Evolutionary conservation across 768 basidiomycete genomes (phyloP).

Genomic region (Candolleomyces aberdarensis): DNA sequence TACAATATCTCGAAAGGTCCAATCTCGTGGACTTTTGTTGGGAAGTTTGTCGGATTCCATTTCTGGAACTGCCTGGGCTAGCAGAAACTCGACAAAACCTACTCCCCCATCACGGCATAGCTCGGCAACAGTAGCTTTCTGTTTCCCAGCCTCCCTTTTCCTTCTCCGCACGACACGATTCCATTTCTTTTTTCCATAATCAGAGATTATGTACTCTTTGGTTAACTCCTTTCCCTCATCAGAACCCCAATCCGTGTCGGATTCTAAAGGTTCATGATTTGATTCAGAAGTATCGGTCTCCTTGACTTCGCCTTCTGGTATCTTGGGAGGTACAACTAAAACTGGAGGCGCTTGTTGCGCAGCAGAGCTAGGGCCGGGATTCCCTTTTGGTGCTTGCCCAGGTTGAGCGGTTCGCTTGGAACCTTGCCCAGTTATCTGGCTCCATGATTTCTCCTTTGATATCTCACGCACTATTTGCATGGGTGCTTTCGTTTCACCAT

Average conservation of each 20-base stretch:
- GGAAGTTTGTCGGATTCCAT: not conserved
- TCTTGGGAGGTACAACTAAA: too few species aligned
- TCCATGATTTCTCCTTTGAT: not conserved
- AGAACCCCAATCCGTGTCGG: too few species aligned
- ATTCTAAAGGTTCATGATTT: too few species aligned
- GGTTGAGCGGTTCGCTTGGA: too few species aligned
- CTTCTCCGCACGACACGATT: too few species aligned
- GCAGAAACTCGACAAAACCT: not conserved
- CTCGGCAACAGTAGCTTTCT: not conserved
- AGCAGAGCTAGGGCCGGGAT: not conserved
- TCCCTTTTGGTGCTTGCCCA: not conserved
- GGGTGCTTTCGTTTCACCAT: not conserved
- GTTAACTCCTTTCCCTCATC: too few species aligned
- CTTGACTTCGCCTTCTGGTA: too few species aligned
- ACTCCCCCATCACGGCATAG: constrained; percentile 6
- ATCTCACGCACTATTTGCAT: not conserved
- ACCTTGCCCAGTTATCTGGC: too few species aligned
- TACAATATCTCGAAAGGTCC: constrained; percentile 2
- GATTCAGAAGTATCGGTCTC: too few species aligned
- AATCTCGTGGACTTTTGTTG: not conserved
- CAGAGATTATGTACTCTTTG: too few species aligned
- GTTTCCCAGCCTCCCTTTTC: not conserved
- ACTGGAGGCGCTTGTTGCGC: too few species aligned
- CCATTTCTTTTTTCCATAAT: not conserved
- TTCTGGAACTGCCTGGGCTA: constrained; percentile 1